These are phyloP conservation scores for Thermomucor indicae-seudaticae DNA, from an alignment of 371 early-diverging fungal genomes.

Conservation along the genomic window DNA sequence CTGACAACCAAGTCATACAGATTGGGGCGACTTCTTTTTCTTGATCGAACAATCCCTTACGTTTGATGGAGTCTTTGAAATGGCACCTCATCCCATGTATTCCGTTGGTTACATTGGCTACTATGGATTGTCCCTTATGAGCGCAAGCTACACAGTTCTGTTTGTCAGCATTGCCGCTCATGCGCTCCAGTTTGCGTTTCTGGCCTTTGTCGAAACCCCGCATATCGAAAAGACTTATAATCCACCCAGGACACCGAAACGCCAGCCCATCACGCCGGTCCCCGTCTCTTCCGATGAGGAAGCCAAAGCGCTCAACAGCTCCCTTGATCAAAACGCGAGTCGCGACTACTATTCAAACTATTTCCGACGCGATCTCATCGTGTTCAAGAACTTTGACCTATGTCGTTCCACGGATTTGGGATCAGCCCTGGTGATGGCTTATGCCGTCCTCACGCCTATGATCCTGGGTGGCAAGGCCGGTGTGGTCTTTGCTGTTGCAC, in stretches of 20 bases:
- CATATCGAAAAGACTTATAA: slow-evolving; percentile 94
- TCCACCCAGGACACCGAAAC: slow-evolving; percentile 52
- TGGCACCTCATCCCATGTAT: slow-evolving; percentile 98
- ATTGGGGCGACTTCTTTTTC: slow-evolving; percentile 99
- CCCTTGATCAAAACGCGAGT: slow-evolving; percentile 25
- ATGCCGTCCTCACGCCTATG: slow-evolving; percentile 69
- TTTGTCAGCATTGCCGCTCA: slow-evolving; percentile 89
- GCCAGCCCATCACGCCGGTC: slow-evolving; percentile 4
- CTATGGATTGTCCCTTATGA: slow-evolving; percentile 87
- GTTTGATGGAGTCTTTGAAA: slow-evolving; percentile 93
- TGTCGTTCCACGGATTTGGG: slow-evolving; percentile 82
- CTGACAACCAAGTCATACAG: slow-evolving; percentile 27
- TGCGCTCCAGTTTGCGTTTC: slow-evolving; percentile 82
- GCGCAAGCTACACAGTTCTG: slow-evolving; percentile 83
- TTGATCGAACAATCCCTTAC: slow-evolving; percentile 82
- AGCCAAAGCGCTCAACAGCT: slow-evolving; percentile 1
- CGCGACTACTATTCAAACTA: slow-evolving; percentile 32
- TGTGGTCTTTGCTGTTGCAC: slow-evolving; percentile 43
- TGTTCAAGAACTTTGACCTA: slow-evolving; percentile 86
- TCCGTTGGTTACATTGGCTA: slow-evolving; percentile 95
- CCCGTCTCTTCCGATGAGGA: slow-evolving; percentile 11
- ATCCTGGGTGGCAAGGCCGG: slow-evolving; percentile 44
- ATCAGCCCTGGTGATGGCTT: slow-evolving; percentile 66
- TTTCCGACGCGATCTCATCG: slow-evolving; percentile 83
- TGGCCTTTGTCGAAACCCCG: slow-evolving; percentile 92